Evolutionary conservation across 108 stramenopile species (phyloP), one percentile per base, ranked within the genome.

Genomic region (Seminavis robusta): DNA sequence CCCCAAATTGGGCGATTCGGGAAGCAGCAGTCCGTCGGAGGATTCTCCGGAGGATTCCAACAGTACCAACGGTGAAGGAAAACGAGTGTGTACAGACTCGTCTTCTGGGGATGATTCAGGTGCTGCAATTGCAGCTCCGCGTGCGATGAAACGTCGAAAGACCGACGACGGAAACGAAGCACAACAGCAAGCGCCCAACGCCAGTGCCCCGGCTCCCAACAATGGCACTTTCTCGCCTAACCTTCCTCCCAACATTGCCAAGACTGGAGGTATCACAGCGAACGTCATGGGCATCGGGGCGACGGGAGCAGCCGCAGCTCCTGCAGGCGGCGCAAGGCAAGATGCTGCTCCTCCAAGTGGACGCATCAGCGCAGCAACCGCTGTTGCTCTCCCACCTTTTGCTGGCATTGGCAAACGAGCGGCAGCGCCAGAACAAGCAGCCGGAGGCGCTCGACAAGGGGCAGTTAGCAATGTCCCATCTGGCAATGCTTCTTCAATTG

Each of bases 341-440:
- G 25, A 66, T 65, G 1, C 69, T 77, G n/a, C n/a, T n/a, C n/a
- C n/a, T n/a, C n/a, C n/a, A n/a, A n/a, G n/a, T 29, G 47, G 63
- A 13, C 72, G 79, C 15, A 53, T 86, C 21, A 70, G 61, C 9
- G 46, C 56, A 16, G 84, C 90, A 40, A 86, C 86, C 19, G 86
- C 78, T 11, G 59, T 74, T 32, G 33, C 71, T 28, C 80, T 91
- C 20, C 90, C 90, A n/a, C 86, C 90, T 33, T 91, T 91, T 62
- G 59, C 55, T 40, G 90, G 90, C 0, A 71, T 91, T 54, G 90
- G 90, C 25, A 91, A 85, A 50, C 53, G 26, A 5, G 24, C 24
- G 10, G 48, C 48, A 26, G 13, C 8, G 6, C 6, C 48, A n/a
- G n/a, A n/a, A n/a, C n/a, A n/a, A n/a, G n/a, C n/a, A 4, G 8